Conservation (phyloP, 202 grass and related monocot species). For the Setaria italica region DNA sequence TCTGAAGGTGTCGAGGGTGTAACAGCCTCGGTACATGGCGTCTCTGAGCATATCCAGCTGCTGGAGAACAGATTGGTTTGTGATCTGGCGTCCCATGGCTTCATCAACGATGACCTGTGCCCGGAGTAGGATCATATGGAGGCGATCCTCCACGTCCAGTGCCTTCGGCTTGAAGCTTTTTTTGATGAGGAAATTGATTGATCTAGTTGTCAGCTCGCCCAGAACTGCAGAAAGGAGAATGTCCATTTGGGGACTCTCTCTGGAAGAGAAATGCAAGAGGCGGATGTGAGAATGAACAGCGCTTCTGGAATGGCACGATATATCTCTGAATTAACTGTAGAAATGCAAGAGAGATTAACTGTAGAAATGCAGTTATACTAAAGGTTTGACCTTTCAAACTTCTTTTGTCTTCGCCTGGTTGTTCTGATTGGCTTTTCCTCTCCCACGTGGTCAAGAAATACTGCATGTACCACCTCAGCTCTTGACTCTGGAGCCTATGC, state of each 20-base stretch:
- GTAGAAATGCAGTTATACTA: too few relatives aligned
- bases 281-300: not conserved
- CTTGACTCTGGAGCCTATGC: not conserved
- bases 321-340: not conserved
- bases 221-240: not conserved
- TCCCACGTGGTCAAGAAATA: too few relatives aligned
- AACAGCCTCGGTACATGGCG: not conserved
- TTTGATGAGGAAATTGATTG: constrained; percentile 5
- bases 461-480: not conserved
- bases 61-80: constrained; percentile 1
- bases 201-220: not conserved
- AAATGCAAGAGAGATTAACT: not conserved
- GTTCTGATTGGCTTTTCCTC: too few relatives aligned
- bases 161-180: not conserved
- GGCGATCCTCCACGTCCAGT: not conserved
- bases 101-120: not conserved
- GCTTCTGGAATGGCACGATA: not conserved
- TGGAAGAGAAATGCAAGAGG: not conserved
- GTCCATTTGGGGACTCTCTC: not conserved
- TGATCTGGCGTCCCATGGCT: constrained; percentile 1
- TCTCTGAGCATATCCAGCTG: constrained; percentile 7
- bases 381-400: too few relatives aligned
- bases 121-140: not conserved
- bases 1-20: not conserved
- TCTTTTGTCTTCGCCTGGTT: too few relatives aligned